Base-by-base conservation (phyloP, 768 basidiomycete species). In the Lactifluus echinatus region DNA sequence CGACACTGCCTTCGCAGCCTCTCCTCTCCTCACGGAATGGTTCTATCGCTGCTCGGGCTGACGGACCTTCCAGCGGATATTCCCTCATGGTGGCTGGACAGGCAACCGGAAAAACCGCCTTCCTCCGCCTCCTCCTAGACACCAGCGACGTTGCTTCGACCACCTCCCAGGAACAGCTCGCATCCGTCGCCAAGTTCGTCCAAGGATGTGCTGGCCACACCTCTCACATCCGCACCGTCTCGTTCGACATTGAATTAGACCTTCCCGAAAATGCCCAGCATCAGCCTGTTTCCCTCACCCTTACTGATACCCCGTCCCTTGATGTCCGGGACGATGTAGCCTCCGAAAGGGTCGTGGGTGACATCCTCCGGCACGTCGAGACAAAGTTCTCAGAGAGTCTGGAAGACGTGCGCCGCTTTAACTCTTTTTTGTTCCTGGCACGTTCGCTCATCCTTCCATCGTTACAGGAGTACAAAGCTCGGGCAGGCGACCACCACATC, bases 41-140 rank as follows among this genome's bases (percentile, higher is more conserved):
- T 64, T 57, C 64, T 65, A 67, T 65, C 66, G 53, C 61, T 58
- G 45, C 58, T 59, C 63, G 66, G 60, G 59, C 42, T 56, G 62
- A 66, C 67, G 68, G 64, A 64, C 63, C 70, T 70, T 62, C 71
- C 74, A 75, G 66, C 66, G 73, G 74, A 36, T 79, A 80, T 74
- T 84, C 84, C 64, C 74, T 91, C 70, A 85, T 91, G 74, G 87
- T 89, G 67, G 89, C 88, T 56, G 89, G 89, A 50, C 83, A 81
- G 68, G 77, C 84, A 73, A 84, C 85, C 73, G 87, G 87, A 72
- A 93, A 93, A 79, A 89, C 89, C 23, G 85, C 87, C 59, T 87
- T 93, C 67, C 84, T 91, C 67, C 82, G 88, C 56, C 85, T 91
- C 66, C 77, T 93, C 63, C 80, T 91, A 70, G 88, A 90, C 75